Evolutionary conservation across 2,329 filamentous ascomycete genomes (phyloP), one percentile per base, ranked within the genome.

Genomic region (Alternaria metachromatica): DNA sequence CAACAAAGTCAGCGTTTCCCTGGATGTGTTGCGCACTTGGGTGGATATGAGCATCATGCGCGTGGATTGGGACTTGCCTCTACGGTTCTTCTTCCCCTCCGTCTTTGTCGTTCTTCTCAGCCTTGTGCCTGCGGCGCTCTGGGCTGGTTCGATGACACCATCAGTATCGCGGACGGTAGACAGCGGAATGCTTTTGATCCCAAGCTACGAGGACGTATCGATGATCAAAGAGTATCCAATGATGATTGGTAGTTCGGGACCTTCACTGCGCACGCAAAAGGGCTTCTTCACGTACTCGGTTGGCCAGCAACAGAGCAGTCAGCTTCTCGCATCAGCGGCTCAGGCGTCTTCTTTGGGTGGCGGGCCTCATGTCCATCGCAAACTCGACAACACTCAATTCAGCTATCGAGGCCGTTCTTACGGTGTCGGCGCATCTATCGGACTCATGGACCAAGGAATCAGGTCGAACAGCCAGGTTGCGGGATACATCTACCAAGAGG

Each of bases 401-500:
- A 75, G 71, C 53, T 75, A 75, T 56, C 57, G 60, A 6, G 72
- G 72, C 49, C 79, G 82, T 68, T 79, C 81, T 1, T 83, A 82
- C 69, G 82, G 81, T 69, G 80, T 83, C 20, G 82, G 81, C 58
- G 80, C 80, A 50, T 77, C 82, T n/a, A 74, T 80, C 8, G 71
- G 72, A 12, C 62, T 76, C 5, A 69, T 65, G 45, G 73, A 76
- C 45, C 53, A 62, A 10, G 21, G 37, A 4, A 72, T 76, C 6
- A 51, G 60, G 11, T 66, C 68, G 18, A 66, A 70, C 43, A 57
- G 13, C 10, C 67, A 70, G 25, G 69, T 66, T 13, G 70, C 68
- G 5, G 67, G 67, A 11, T 82, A 80, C 62, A 60, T 64, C 10
- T 82, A 77, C 41, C 67, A 77, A 51, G 80, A 82, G 54, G 33